Conservation (phyloP, 768 basidiomycete species). For the Xanthoconium purpureum region DNA sequence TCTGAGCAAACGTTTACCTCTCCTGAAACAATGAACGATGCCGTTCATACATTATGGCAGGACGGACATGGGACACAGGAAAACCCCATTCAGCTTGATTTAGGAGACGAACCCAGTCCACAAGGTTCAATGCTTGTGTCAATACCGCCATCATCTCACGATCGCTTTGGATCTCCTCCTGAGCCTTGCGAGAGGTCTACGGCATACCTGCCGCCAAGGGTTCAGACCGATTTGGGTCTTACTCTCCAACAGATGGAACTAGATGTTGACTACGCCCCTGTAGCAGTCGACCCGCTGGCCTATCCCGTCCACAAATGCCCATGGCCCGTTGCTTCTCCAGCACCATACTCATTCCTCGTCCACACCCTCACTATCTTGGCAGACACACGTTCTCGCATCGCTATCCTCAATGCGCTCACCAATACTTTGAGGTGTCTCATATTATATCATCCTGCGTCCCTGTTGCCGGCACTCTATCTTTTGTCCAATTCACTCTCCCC, state of each 20-base stretch:
- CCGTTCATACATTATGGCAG: constrained; percentile 13
- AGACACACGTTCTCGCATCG: constrained; percentile 67
- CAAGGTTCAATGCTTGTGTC: constrained; percentile 6
- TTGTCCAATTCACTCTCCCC: constrained; percentile 79
- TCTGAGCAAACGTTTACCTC: constrained; percentile 16
- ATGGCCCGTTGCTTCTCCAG: constrained; percentile 38
- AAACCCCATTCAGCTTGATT: constrained; percentile 26
- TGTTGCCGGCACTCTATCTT: constrained; percentile 76
- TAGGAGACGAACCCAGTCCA: constrained; percentile 12
- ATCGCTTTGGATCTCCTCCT: constrained; percentile 6
- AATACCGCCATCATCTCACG: constrained; percentile 14
- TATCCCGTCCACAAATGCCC: constrained; percentile 44
- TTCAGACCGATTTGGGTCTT: constrained; percentile 10
- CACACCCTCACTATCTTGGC: constrained; percentile 60
- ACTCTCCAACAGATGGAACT: constrained; percentile 24
- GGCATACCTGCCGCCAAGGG: constrained; percentile 6
- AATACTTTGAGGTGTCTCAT: constrained; percentile 74
- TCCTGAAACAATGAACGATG: constrained; percentile 1
- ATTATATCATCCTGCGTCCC: constrained; percentile 59
- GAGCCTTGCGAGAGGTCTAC: constrained; percentile 5
- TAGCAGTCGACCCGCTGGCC: constrained; percentile 45
- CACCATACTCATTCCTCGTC: constrained; percentile 71
- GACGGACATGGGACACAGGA: constrained; percentile 24
- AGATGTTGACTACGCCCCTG: constrained; percentile 27
- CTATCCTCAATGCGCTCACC: constrained; percentile 64